Percentiles rank a stretch among this genome's conserved stretches.
These are phyloP conservation scores for Schwanniomyces polymorphus DNA, from an alignment of 805 yeast species.

Conservation along the genomic window DNA sequence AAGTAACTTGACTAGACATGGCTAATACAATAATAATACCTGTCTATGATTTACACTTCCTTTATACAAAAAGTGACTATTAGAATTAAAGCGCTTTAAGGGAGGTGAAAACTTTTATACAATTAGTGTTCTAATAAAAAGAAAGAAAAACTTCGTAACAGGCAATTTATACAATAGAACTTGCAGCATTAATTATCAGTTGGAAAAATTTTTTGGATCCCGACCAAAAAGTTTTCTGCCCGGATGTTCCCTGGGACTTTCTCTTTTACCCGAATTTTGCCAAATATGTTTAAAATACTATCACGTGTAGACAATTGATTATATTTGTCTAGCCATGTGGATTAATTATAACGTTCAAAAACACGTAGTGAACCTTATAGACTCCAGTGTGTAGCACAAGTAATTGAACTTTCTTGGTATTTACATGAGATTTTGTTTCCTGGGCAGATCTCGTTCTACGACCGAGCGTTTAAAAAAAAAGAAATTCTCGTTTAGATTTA, in stretches of 20 bases:
- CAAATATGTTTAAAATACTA: background rate
- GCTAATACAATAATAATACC: background rate
- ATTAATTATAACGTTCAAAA: too few relatives aligned
- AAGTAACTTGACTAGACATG: slow-evolving; percentile 8
- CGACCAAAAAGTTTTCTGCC: background rate
- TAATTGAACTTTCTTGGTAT: too few relatives aligned
- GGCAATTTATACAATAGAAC: background rate
- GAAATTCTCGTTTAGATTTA: too few relatives aligned
- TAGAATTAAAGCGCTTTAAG: background rate
- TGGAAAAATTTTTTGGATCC: background rate
- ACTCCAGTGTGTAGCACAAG: too few relatives aligned
- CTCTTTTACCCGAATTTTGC: background rate
- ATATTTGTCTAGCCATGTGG: too few relatives aligned
- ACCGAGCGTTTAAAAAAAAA: too few relatives aligned
- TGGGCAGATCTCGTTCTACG: too few relatives aligned
- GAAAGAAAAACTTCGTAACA: background rate
- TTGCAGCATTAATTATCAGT: background rate
- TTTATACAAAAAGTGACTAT: background rate
- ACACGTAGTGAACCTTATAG: too few relatives aligned
- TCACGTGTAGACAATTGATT: background rate
- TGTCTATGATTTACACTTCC: background rate
- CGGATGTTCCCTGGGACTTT: background rate
- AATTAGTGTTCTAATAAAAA: background rate
- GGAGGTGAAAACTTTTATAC: background rate
- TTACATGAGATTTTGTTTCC: too few relatives aligned